Evolutionary conservation across 2,329 filamentous ascomycete species (phyloP).

Genomic region (Septoria linicola): DNA sequence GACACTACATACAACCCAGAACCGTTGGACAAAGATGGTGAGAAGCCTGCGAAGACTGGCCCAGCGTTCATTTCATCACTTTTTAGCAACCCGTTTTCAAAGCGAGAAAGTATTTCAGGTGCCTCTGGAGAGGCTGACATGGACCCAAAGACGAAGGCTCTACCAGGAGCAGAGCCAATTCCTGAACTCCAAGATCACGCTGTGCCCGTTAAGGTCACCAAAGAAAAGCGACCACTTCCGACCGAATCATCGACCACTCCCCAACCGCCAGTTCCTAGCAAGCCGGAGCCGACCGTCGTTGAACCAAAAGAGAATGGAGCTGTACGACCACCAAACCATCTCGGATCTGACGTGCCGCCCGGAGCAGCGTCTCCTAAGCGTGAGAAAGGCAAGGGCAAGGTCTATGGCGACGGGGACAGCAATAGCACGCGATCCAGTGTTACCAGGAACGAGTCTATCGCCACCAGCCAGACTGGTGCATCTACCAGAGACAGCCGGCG

Average conservation of each 20-base stretch:
- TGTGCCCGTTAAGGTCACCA: slow-evolving; percentile 1
- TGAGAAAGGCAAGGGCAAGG: slow-evolving; percentile 19
- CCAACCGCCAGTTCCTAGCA: background rate
- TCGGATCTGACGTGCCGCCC: slow-evolving; percentile 7
- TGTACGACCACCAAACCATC: slow-evolving; percentile 1
- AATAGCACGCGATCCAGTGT: slow-evolving; percentile 15
- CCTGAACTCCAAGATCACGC: slow-evolving; percentile 6
- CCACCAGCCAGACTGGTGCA: slow-evolving; percentile 12
- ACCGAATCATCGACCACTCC: slow-evolving; percentile 6
- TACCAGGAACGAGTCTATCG: slow-evolving; percentile 15
- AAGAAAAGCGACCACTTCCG: slow-evolving; percentile 3
- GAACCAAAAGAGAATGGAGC: slow-evolving; percentile 1
- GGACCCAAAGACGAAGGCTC: slow-evolving; percentile 5
- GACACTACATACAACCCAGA: background rate
- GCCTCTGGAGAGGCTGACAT: slow-evolving; percentile 8
- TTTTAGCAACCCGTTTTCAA: slow-evolving; percentile 15
- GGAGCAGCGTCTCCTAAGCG: slow-evolving; percentile 11
- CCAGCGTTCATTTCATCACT: slow-evolving; percentile 7
- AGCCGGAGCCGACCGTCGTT: slow-evolving; percentile 1
- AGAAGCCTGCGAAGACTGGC: slow-evolving; percentile 1
- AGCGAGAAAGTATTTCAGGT: slow-evolving; percentile 12
- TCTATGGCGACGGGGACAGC: slow-evolving; percentile 13
- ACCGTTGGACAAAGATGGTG: background rate
- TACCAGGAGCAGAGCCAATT: slow-evolving; percentile 9
- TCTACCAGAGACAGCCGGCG: slow-evolving; percentile 15